phyloP scores from a whole-genome alignment of 768 basidiomycete species.

The Psilocybe cubensis region DNA sequence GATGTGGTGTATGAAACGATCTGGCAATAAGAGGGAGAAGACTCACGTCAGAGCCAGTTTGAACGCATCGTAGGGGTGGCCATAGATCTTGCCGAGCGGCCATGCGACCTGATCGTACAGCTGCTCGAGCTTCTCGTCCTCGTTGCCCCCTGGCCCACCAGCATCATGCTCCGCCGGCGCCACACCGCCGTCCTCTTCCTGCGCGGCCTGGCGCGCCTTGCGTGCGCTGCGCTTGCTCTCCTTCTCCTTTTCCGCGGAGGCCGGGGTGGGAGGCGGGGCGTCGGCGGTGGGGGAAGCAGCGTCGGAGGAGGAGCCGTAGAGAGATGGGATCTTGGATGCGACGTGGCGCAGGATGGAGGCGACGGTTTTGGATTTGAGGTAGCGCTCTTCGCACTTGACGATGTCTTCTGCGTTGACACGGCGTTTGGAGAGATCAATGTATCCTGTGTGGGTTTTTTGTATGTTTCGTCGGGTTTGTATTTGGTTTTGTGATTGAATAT shows the following conservation, averaged over 20 bases:
- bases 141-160: constrained; percentile 48
- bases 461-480: not conserved
- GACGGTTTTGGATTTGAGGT: constrained; percentile 97
- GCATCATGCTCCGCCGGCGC: constrained; percentile 32
- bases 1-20: not conserved
- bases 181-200: constrained; percentile 45
- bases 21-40: not conserved
- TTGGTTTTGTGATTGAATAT: not conserved
- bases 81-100: constrained; percentile 91
- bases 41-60: constrained; percentile 93
- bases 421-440: constrained; percentile 98
- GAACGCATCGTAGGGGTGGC: constrained; percentile 97
- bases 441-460: constrained; percentile 54
- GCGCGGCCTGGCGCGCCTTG: constrained; percentile 48
- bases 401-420: constrained; percentile 98
- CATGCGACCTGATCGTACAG: constrained; percentile 92
- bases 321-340: constrained; percentile 75
- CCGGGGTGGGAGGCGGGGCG: constrained; percentile 12
- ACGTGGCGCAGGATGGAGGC: constrained; percentile 93
- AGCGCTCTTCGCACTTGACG: constrained; percentile 97
- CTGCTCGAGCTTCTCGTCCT: constrained; percentile 81
- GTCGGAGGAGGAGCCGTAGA: constrained; percentile 20
- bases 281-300: constrained; percentile 13
- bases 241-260: constrained; percentile 50
- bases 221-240: constrained; percentile 48